A percentile compares a stretch with the other conserved stretches of the same genome.
phyloP scores from a whole-genome alignment of 768 basidiomycete species.

The Dioszegia crocea region DNA sequence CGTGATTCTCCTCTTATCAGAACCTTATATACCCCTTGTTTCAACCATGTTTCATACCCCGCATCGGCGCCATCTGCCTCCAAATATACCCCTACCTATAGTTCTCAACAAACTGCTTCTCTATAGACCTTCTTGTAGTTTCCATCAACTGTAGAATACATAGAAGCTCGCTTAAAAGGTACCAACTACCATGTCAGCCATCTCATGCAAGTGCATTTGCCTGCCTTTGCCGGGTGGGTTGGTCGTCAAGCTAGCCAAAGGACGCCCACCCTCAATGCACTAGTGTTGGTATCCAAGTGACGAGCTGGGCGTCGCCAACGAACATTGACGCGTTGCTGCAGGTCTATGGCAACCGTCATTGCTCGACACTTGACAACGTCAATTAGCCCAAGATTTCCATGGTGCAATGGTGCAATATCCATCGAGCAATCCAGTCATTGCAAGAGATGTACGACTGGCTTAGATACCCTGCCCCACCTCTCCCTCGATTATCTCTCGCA shows the following conservation, averaged over 20 bases:
- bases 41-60: neutral
- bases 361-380: too few species aligned
- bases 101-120: too few species aligned
- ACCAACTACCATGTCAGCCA: constrained; percentile 6
- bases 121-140: neutral
- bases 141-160: constrained; percentile 1
- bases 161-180: neutral
- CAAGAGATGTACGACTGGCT: too few species aligned
- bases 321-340: neutral
- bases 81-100: neutral
- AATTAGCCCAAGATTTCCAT: too few species aligned
- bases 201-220: neutral
- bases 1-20: neutral
- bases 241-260: neutral
- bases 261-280: too few species aligned
- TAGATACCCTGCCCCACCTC: too few species aligned
- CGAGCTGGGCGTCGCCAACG: neutral
- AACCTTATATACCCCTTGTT: neutral
- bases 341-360: too few species aligned
- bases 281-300: neutral
- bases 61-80: neutral
- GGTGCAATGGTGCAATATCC: too few species aligned
- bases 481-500: too few species aligned
- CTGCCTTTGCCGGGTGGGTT: neutral
- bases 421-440: too few species aligned